phyloP scores from a whole-genome alignment of 352 stramenopile species.

The Pythium myriotylum region DNA sequence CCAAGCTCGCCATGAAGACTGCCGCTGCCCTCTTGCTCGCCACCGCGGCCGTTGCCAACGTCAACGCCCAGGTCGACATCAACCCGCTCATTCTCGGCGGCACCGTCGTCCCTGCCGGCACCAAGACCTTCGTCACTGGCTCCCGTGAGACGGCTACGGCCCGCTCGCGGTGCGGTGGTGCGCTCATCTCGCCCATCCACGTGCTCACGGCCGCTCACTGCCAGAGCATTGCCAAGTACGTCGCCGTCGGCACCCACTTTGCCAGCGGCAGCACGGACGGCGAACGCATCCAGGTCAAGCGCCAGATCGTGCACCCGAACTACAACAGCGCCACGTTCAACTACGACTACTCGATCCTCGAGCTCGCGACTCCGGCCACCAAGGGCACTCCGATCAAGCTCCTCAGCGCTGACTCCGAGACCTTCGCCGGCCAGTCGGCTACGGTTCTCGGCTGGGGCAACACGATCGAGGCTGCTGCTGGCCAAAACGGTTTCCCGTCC shows the following conservation, averaged over 20 bases:
- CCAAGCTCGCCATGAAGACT: constrained; percentile 1
- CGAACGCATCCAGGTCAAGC: constrained; percentile 32
- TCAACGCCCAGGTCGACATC: constrained; percentile 13
- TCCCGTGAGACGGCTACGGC: constrained; percentile 15
- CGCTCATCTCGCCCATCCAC: constrained; percentile 50
- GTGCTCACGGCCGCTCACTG: constrained; percentile 52
- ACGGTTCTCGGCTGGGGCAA: constrained; percentile 28
- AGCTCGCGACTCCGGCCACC: constrained; percentile 7
- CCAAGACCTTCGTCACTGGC: constrained; percentile 34
- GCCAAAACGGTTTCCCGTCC: constrained; percentile 1
- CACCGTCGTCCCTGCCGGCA: constrained; percentile 35
- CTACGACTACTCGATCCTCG: constrained; percentile 55
- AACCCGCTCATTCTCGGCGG: constrained; percentile 49
- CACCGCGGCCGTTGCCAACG: constrained; percentile 2
- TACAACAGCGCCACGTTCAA: background rate
- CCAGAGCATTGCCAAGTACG: constrained; percentile 39
- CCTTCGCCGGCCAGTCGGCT: constrained; percentile 25
- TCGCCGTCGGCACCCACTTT: constrained; percentile 56
- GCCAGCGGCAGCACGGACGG: constrained; percentile 42
- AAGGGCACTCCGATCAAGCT: constrained; percentile 6
- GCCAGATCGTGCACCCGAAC: constrained; percentile 6
- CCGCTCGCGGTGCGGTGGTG: constrained; percentile 26
- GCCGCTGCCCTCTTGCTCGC: background rate
- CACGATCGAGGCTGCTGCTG: constrained; percentile 30
- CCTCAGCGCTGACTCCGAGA: constrained; percentile 4